phyloP scores from a whole-genome alignment of 148 eudicot species.

The Cornus controversa region DNA sequence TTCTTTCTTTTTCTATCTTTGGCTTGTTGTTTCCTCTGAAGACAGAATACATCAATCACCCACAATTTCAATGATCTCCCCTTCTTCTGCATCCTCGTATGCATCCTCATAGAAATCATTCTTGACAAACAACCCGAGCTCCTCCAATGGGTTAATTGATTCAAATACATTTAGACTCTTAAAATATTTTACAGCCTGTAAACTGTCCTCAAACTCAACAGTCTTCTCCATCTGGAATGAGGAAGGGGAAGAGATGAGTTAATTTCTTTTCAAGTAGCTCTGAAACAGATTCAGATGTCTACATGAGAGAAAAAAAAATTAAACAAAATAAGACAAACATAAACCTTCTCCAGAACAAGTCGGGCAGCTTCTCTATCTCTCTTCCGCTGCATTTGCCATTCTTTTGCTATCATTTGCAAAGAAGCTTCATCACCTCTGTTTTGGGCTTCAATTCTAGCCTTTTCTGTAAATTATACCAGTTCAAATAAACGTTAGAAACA shows the following conservation, averaged over 20 bases:
- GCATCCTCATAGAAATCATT: slow-evolving; percentile 37
- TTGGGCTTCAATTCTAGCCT: slow-evolving; percentile 63
- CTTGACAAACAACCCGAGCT: slow-evolving; percentile 59
- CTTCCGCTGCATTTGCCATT: slow-evolving; percentile 43
- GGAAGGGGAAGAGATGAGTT: not conserved
- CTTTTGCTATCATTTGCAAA: slow-evolving; percentile 38
- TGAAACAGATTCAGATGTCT: not conserved
- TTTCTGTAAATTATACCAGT: slow-evolving; percentile 39
- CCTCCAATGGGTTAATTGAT: slow-evolving; percentile 44
- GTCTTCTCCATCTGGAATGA: slow-evolving; percentile 72
- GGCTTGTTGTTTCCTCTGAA: too few relatives aligned
- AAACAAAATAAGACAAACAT: slow-evolving; percentile 11
- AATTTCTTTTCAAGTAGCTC: not conserved
- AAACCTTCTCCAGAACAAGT: slow-evolving; percentile 61
- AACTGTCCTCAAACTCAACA: slow-evolving; percentile 53
- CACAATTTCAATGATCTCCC: too few relatives aligned
- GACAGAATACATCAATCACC: too few relatives aligned
- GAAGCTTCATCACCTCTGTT: slow-evolving; percentile 51
- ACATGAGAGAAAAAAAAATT: not conserved
- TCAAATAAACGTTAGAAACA: too few relatives aligned
- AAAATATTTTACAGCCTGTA: slow-evolving; percentile 44
- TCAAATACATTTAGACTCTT: slow-evolving; percentile 27
- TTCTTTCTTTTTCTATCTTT: too few relatives aligned
- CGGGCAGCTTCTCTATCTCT: slow-evolving; percentile 59
- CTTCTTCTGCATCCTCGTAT: slow-evolving; percentile 54